phyloP scores from a whole-genome alignment of 2,329 filamentous ascomycete genomes.

The Colletotrichum acutatum region DNA sequence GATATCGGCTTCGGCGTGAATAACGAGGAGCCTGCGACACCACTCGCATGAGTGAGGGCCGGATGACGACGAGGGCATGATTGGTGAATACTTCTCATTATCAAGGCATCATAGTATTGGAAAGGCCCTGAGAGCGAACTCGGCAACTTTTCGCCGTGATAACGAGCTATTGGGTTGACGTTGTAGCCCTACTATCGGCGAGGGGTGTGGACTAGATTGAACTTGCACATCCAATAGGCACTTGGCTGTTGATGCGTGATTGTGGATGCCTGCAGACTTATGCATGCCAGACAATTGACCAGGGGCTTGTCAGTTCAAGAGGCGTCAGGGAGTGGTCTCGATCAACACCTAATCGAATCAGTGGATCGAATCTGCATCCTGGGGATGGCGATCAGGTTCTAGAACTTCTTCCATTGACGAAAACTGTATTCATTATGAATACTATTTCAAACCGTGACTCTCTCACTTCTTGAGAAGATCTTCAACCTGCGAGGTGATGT shows the following conservation, averaged over 20 bases:
- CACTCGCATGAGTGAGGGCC: neutral
- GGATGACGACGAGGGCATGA: neutral
- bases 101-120: neutral
- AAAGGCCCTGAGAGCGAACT: neutral
- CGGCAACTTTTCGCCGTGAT: neutral
- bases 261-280: neutral
- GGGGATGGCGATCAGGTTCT: neutral
- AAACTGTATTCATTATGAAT: neutral
- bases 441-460: neutral
- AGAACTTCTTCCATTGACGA: neutral
- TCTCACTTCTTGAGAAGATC: neutral
- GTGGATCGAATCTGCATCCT: neutral
- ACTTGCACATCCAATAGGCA: neutral
- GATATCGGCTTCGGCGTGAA: neutral
- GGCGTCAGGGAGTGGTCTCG: neutral
- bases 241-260: neutral
- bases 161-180: neutral
- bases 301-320: neutral
- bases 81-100: neutral
- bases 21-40: neutral
- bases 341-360: neutral
- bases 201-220: neutral
- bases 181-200: neutral
- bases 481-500: slow-evolving; percentile 26
- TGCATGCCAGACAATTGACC: neutral